Evolutionary conservation across 2,329 filamentous ascomycete genomes (phyloP).

Genomic region (Thermothelomyces thermophilus): DNA sequence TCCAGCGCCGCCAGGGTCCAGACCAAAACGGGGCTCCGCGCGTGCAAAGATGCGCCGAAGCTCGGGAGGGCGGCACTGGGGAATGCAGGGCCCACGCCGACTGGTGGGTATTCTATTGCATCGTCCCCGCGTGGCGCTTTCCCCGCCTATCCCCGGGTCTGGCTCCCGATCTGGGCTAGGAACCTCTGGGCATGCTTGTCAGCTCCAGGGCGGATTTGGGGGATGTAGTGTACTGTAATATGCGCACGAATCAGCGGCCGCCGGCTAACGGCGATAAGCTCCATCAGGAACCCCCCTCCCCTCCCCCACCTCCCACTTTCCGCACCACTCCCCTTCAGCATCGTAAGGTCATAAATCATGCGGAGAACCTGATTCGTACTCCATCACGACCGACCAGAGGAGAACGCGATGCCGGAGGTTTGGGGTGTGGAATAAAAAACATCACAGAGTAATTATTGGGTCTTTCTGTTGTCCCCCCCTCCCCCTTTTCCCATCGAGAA

Average conservation of each 20-base stretch:
- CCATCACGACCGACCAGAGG: background rate
- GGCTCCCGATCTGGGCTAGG: background rate
- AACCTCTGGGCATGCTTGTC: background rate
- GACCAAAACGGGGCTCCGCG: background rate
- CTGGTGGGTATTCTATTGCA: constrained; percentile 7
- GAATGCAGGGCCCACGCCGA: background rate
- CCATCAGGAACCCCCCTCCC: too few relatives aligned
- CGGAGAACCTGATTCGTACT: background rate
- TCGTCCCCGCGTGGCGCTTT: background rate
- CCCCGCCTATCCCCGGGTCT: background rate
- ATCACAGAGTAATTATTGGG: too few relatives aligned
- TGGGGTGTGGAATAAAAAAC: background rate
- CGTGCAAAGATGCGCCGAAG: background rate
- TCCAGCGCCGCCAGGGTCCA: background rate
- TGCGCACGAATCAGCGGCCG: constrained; percentile 8
- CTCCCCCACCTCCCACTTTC: too few relatives aligned
- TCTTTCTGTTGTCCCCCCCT: too few relatives aligned
- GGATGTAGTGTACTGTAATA: too few relatives aligned
- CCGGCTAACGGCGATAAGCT: background rate
- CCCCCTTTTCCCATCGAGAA: too few relatives aligned
- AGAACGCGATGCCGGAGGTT: background rate
- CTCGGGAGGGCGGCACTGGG: background rate
- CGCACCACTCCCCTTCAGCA: background rate
- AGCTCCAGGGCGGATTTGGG: background rate
- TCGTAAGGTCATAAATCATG: background rate